phyloP scores from a whole-genome alignment of 179 eudicot species.

The Patellifolia procumbens region DNA sequence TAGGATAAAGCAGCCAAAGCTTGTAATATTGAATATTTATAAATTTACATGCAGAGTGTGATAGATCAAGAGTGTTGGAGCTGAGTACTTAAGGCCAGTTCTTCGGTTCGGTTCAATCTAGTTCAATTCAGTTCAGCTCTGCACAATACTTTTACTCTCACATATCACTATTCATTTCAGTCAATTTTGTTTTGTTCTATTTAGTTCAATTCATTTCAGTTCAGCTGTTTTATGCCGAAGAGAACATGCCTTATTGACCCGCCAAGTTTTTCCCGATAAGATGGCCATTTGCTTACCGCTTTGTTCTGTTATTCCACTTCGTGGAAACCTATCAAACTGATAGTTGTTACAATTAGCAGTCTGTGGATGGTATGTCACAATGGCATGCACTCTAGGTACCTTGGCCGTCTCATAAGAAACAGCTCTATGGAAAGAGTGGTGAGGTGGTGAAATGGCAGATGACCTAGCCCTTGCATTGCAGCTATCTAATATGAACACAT shows the following conservation, averaged over 20 bases:
- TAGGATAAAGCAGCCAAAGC: neutral
- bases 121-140: too few species aligned
- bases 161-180: too few species aligned
- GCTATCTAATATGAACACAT: too few species aligned
- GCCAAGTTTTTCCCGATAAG: neutral
- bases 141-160: too few species aligned
- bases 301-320: neutral
- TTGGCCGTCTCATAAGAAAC: neutral
- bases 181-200: too few species aligned
- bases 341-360: neutral
- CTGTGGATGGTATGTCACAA: neutral
- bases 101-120: too few species aligned
- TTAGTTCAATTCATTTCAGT: too few species aligned
- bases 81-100: too few species aligned
- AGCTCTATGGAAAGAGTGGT: neutral
- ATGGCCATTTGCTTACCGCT: neutral
- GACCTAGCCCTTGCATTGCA: too few species aligned
- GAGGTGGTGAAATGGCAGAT: too few species aligned
- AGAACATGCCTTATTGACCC: too few species aligned
- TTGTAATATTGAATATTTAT: neutral
- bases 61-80: neutral
- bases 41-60: neutral
- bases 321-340: neutral
- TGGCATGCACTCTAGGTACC: neutral
- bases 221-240: too few species aligned